Evolutionary conservation across 352 stramenopile genomes (phyloP).

Genomic region (Blastocystis sp.): DNA sequence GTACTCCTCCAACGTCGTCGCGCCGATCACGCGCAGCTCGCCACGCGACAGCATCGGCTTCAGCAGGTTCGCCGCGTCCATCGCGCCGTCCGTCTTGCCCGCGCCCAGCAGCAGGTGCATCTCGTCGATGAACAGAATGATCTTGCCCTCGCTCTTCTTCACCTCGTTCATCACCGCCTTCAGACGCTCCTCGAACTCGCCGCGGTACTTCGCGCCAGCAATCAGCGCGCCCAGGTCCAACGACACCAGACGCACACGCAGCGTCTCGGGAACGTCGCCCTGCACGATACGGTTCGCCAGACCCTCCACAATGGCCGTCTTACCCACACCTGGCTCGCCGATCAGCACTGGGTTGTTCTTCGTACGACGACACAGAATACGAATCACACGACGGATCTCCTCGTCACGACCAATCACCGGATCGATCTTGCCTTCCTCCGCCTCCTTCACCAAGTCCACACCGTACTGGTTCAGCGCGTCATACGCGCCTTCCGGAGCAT

Average conservation of each 20-base stretch:
- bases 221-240: constrained; percentile 93
- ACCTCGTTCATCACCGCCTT: constrained; percentile 89
- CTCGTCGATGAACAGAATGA: constrained; percentile 98
- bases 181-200: constrained; percentile 96
- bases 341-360: constrained; percentile 97
- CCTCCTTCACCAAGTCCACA: constrained; percentile 86
- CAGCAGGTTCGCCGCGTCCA: constrained; percentile 95
- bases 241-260: constrained; percentile 83
- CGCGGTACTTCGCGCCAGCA: constrained; percentile 92
- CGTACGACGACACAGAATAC: constrained; percentile 88
- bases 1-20: constrained; percentile 95
- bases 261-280: constrained; percentile 88
- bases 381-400: constrained; percentile 89
- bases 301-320: constrained; percentile 89
- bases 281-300: constrained; percentile 91
- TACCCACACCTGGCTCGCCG: constrained; percentile 90
- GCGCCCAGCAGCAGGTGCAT: constrained; percentile 91
- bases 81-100: constrained; percentile 83
- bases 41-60: constrained; percentile 94
- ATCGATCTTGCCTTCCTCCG: constrained; percentile 90
- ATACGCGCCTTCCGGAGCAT: constrained; percentile 83
- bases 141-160: constrained; percentile 86
- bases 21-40: constrained; percentile 91
- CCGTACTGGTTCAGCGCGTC: constrained; percentile 88
- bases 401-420: constrained; percentile 94